Base-by-base conservation (phyloP, 495 filamentous ascomycete species). In the Bacidia rubella region DNA sequence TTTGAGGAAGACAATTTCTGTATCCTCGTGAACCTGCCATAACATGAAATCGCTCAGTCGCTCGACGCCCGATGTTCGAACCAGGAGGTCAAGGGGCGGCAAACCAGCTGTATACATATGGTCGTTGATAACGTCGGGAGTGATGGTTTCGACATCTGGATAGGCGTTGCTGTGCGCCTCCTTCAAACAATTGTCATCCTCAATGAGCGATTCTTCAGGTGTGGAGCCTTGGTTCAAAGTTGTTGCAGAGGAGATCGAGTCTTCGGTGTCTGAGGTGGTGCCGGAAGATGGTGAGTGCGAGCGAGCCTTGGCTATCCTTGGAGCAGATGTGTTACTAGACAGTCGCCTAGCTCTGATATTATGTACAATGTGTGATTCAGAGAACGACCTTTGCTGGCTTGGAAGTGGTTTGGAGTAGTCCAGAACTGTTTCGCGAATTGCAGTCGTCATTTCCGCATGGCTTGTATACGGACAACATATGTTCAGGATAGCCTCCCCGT, bases 401-500 rank as follows among this genome's bases (percentile, higher is more conserved):
- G 68, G 65, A 5, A 81, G 70, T 11, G 86, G 83, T 44, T 74
- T 78, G 29, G 82, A 85, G 63, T 85, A 96, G 35, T 90, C 85
- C 10, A 79, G 69, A 7, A 98, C 90, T 0, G 93, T 95, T 22
- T 81, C 74, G 47, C 83, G 79, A 58, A 98, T 86, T 17, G 92
- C 87, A n/a, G 80, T 79, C 17, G 92, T 94, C 55, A 98, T 98
- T 63, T 98, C 92, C 60, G 93, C 90, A 54, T 90, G 78, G 9
- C 88, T 92, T 3, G 93, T 97, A 64, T 98, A 98, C 1, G 92
- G 90, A 61, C 94, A 95, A 71, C 92, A 98, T 52, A 98, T 85
- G 62, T 98, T 98, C 26, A 98, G 74, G 49, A 95, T 78, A 20
- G 85, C 81, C 47, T 83, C 76, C 40, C 80, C 81, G 66, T 98